Evolutionary conservation across 176 grass and related monocot species (phyloP), one percentile per base, ranked within the genome.

Genomic region (Oryza longistaminata): DNA sequence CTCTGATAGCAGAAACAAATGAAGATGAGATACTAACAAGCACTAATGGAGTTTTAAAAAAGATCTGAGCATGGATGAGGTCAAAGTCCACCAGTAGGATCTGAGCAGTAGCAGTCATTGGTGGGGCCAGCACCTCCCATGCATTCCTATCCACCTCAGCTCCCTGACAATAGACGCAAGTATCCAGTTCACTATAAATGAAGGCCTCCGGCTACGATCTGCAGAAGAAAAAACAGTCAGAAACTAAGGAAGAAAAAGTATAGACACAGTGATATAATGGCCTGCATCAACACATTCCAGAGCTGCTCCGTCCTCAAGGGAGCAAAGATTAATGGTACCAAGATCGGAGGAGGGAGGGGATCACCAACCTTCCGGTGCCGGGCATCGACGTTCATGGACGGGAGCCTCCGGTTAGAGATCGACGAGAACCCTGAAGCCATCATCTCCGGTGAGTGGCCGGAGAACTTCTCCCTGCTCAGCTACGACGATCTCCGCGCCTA

Each of bases 401-500:
- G 83, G 1, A 87, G 64, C 79, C 39, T 87, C 81, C 83, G 96
- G 61, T 86, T 95, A 5, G 91, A 83, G 83, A 81, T 99, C 4
- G 79, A 99, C 68, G 93, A 99, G 77, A 94, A 99, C 73, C 96
- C 93, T 33, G 89, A 96, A 21, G 96, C 81, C 9, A 96, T 99
- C 81, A 92, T 99, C 88, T 96, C 96, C 0, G 84, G 91, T 0
- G 96, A 91, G 84, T 99, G 96, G 96, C 88, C 90, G 0, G 96
- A 96, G 83, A 95, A 90, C 87, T 83, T 82, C 88, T 99, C 90
- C 17, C 79, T 99, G 31, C 74, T 99, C 17, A 92, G 88, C 78
- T 99, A 89, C 15, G 90, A 94, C 0, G 96, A 96, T 65, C 86
- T 99, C 27, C 89, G 90, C 2, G 72, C 34, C 6, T 99, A 92